Evolutionary conservation across 2,329 filamentous ascomycete genomes (phyloP).

Genomic region (Laburnicola sp.): DNA sequence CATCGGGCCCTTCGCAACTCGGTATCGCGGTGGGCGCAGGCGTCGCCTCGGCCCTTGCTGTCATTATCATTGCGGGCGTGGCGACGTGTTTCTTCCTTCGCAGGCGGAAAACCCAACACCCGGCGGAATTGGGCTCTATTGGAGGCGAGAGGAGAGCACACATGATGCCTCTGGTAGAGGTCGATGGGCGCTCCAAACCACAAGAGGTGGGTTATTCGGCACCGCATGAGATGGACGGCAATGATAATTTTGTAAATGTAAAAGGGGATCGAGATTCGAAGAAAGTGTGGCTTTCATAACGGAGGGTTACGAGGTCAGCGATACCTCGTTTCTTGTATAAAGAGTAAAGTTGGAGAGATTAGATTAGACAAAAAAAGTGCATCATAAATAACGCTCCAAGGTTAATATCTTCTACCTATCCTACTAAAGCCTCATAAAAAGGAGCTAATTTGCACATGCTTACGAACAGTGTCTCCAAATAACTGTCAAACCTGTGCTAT

Average conservation of each 20-base stretch:
- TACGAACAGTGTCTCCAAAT: no score
- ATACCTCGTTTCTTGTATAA: no score
- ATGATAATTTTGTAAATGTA: no score
- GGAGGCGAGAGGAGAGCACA: background rate
- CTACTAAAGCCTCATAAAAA: no score
- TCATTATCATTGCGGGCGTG: conserved; percentile 4
- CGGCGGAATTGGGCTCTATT: background rate
- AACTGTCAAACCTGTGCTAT: no score
- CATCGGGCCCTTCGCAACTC: background rate
- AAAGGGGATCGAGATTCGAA: background rate
- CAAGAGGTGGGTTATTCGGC: background rate
- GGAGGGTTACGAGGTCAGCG: no score
- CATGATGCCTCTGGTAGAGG: background rate
- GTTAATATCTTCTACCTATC: no score
- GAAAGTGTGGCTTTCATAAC: background rate
- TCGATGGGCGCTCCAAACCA: background rate
- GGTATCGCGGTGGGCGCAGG: conserved; percentile 9
- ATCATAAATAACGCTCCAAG: no score
- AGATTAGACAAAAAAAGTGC: no score
- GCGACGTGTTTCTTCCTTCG: conserved; percentile 3
- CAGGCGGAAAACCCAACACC: background rate
- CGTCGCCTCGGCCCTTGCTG: conserved; percentile 2
- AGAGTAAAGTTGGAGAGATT: no score
- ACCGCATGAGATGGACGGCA: background rate
- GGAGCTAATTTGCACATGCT: no score